These are phyloP conservation scores for Fonsecaea nubica DNA, from an alignment of 2,329 filamentous ascomycete species.

Conservation along the genomic window DNA sequence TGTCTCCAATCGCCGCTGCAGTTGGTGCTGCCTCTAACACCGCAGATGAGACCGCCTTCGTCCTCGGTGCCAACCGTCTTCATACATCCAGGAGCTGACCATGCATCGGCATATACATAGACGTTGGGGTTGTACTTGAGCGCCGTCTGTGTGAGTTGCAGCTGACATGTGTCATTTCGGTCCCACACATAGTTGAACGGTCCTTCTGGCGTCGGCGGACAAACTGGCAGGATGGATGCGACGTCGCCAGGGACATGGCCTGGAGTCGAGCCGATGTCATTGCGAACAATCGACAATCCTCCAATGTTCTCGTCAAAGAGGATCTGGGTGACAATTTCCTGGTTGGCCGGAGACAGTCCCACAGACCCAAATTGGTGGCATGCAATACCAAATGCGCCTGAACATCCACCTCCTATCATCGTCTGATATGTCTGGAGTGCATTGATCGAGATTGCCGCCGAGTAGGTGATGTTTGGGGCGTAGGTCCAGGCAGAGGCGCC, in stretches of 20 bases:
- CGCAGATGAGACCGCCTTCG: slow-evolving; percentile 56
- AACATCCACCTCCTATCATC: slow-evolving; percentile 28
- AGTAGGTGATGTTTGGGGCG: slow-evolving; percentile 17
- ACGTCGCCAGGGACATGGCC: slow-evolving; percentile 35
- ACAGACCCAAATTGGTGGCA: slow-evolving; percentile 27
- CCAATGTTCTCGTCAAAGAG: slow-evolving; percentile 30
- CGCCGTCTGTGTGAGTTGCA: slow-evolving; percentile 61
- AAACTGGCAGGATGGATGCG: slow-evolving; percentile 52
- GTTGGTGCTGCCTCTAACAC: slow-evolving; percentile 51
- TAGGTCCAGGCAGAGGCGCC: slow-evolving; percentile 27
- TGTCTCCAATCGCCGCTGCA: slow-evolving; percentile 55
- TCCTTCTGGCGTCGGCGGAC: slow-evolving; percentile 51
- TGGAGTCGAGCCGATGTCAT: slow-evolving; percentile 55
- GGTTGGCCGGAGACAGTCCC: slow-evolving; percentile 37
- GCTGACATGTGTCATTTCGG: slow-evolving; percentile 57
- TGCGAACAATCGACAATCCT: slow-evolving; percentile 59
- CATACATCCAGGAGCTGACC: slow-evolving; percentile 61
- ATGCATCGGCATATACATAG: slow-evolving; percentile 58
- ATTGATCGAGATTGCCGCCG: slow-evolving; percentile 24
- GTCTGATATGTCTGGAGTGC: slow-evolving; percentile 26
- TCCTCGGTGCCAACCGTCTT: slow-evolving; percentile 56
- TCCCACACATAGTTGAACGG: slow-evolving; percentile 56
- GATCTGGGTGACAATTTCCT: slow-evolving; percentile 25
- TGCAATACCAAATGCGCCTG: slow-evolving; percentile 28
- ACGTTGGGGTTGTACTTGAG: slow-evolving; percentile 46